Evolutionary conservation across 768 basidiomycete genomes (phyloP).

Genomic region (Boletus patriciae): DNA sequence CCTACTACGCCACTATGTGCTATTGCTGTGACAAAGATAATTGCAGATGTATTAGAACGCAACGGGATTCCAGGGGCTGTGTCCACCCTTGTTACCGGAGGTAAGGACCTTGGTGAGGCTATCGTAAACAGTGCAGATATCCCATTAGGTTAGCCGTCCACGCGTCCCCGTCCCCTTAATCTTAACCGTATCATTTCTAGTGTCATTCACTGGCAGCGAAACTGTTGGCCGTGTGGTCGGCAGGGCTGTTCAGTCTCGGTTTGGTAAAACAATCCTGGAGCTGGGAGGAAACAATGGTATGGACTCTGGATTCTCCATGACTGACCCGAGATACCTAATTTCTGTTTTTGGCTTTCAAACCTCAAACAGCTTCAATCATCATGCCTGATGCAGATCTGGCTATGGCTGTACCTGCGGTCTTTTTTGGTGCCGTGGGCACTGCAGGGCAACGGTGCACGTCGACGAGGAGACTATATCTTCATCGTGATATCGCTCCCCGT

Average conservation of each 20-base stretch:
- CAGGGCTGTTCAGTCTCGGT: slow-evolving; percentile 80
- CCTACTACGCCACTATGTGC: slow-evolving; percentile 85
- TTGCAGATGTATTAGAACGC: slow-evolving; percentile 74
- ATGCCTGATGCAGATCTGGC: slow-evolving; percentile 92
- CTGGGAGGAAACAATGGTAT: slow-evolving; percentile 94
- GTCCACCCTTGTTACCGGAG: slow-evolving; percentile 81
- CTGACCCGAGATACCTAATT: slow-evolving; percentile 19
- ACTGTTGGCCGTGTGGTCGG: slow-evolving; percentile 84
- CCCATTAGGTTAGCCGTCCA: slow-evolving; percentile 62
- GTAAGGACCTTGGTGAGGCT: slow-evolving; percentile 74
- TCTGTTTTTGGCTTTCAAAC: slow-evolving; percentile 16
- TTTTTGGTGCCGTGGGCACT: slow-evolving; percentile 92
- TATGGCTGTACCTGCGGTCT: slow-evolving; percentile 86
- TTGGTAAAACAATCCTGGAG: slow-evolving; percentile 89
- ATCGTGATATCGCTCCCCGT: slow-evolving; percentile 69
- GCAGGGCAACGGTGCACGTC: slow-evolving; percentile 82
- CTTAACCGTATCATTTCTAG: slow-evolving; percentile 38
- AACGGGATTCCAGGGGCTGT: slow-evolving; percentile 85
- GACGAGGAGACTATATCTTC: slow-evolving; percentile 87
- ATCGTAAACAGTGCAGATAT: slow-evolving; percentile 72
- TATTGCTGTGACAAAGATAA: slow-evolving; percentile 87
- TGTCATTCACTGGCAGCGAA: slow-evolving; percentile 96
- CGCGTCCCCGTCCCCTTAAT: neutral
- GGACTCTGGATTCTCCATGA: slow-evolving; percentile 22
- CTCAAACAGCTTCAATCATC: slow-evolving; percentile 73